A percentile compares a stretch with the other conserved stretches of the same genome.
Evolutionary conservation across 129 eudicot genomes (phyloP).

Genomic region (Oenanthe sinensis): DNA sequence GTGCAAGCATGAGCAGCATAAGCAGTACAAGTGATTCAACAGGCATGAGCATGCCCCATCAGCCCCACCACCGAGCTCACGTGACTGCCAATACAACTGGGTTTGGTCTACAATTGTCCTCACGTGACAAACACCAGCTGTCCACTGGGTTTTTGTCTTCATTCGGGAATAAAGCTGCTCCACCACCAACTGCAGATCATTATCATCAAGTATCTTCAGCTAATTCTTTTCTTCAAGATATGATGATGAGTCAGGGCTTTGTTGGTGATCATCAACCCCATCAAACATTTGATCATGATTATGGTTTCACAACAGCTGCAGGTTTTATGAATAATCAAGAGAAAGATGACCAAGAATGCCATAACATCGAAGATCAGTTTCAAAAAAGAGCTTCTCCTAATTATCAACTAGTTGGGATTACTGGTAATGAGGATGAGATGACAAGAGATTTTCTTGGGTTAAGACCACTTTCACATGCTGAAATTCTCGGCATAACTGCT

Average conservation of each 20-base stretch:
- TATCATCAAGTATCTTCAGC: conserved; percentile 17
- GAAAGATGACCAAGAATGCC: neutral
- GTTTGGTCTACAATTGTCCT: conserved; percentile 40
- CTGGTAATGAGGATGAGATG: conserved; percentile 40
- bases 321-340: neutral
- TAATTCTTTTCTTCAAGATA: conserved; percentile 31
- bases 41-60: conserved; percentile 33
- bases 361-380: neutral
- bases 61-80: conserved; percentile 53
- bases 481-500: conserved; percentile 33
- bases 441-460: conserved; percentile 90
- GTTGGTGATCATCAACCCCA: conserved; percentile 15
- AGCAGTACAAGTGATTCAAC: neutral
- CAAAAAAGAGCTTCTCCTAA: neutral
- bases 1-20: conserved; percentile 53
- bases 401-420: neutral
- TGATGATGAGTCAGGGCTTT: conserved; percentile 21
- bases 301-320: conserved; percentile 25
- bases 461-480: conserved; percentile 55
- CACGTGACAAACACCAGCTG: conserved; percentile 31
- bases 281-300: conserved; percentile 22
- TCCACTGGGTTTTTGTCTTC: conserved; percentile 35
- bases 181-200: conserved; percentile 16
- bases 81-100: conserved; percentile 39
- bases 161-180: conserved; percentile 42